Evolutionary conservation across 2,329 filamentous ascomycete species (phyloP).

Genomic region (Aureobasidium mangrovei): DNA sequence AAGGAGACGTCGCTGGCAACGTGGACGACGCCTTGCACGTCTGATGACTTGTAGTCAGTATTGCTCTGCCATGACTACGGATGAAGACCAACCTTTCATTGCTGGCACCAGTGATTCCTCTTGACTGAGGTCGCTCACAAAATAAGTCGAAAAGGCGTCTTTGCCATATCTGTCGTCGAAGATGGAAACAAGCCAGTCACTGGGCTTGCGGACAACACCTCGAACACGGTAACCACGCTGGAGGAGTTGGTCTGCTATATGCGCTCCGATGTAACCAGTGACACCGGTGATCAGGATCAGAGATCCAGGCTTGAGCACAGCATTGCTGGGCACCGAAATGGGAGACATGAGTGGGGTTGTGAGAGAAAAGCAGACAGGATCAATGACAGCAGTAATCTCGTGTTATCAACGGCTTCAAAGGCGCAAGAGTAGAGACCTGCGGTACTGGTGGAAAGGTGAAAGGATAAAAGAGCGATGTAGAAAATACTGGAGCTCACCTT

Average conservation of each 20-base stretch:
- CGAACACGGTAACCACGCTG: conserved; percentile 1
- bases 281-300: neutral
- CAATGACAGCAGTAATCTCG: too few relatives aligned
- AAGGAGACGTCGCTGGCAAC: conserved; percentile 9
- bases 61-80: too few relatives aligned
- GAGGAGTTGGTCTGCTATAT: conserved; percentile 4
- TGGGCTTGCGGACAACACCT: neutral
- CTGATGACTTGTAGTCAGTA: too few relatives aligned
- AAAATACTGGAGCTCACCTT: too few relatives aligned
- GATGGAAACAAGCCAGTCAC: neutral
- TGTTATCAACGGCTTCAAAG: too few relatives aligned
- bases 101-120: neutral
- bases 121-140: neutral
- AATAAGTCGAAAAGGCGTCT: neutral
- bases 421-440: too few relatives aligned
- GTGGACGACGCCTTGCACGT: neutral
- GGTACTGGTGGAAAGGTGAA: too few relatives aligned
- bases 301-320: neutral
- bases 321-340: neutral
- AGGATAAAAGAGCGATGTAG: too few relatives aligned
- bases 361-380: too few relatives aligned
- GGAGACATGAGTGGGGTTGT: neutral
- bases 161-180: neutral
- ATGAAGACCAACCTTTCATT: neutral
- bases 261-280: conserved; percentile 1